Evolutionary conservation across 1,284 basidiomycete genomes (phyloP), one percentile per base, ranked within the genome.

Genomic region (Ganoderma lucidum): DNA sequence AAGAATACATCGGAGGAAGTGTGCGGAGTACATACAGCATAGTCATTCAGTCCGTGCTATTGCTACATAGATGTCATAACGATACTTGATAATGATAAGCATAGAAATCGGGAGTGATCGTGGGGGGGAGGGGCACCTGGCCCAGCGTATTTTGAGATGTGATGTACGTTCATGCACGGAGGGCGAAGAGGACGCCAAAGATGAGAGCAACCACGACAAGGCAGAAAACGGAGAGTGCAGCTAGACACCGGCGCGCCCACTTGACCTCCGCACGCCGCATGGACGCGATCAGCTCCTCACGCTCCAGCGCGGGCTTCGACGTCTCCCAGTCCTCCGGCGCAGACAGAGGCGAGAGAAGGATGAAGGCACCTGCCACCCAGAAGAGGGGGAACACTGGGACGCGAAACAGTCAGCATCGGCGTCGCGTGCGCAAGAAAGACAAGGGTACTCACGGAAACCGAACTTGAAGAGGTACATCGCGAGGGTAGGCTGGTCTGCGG

Each of bases 161-260:
- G 15, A 17, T 41, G 48, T 10, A 14, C 15, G 42, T 9, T 67
- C 62, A 67, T 60, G 62, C 58, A 35, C 62, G 66, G 35, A 58
- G 28, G 53, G 30, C 14, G 63, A 68, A 62, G 59, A 68, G 45
- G 14, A 62, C 63, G 19, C 41, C 30, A n/a, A 68, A 48, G 10
- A 65, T 59, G 63, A 68, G n/a, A 0, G 63, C 60, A n/a, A 42
- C 32, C 1, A 55, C 37, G 9, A 62, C 9, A 42, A 68, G 59
- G 14, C 37, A 32, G 30, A 59, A 44, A 41, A 62, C 32, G 58
- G 37, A 17, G 58, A 68, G 63, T 2, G 67, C 67, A 32, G 37
- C 32, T 15, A 84, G 75, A 72, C 84, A 84, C 9, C 83, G 80
- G 67, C 77, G 79, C 14, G 83, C 83, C 83, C 84, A 85, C 65